Base-by-base conservation (phyloP, 1,139 yeast genomes). In the Pichia sp. region DNA sequence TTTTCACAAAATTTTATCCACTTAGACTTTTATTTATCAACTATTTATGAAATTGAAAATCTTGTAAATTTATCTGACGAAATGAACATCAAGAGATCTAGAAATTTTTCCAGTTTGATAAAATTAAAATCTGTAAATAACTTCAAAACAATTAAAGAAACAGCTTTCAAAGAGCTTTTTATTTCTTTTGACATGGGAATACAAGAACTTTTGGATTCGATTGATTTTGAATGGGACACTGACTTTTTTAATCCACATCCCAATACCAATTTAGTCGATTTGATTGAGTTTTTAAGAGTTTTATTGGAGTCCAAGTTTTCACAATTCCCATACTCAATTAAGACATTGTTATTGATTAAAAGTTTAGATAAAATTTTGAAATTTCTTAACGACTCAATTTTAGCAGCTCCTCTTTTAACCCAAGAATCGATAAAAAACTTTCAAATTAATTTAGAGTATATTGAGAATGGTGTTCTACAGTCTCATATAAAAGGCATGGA, bases 1-100 rank as follows among this genome's bases (percentile, higher is more conserved):
- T 77, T 88, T 38, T 85, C 96, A 0, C 97, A 92, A 64, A 86
- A 87, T 54, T 72, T 85, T 53, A 82, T 94, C 48, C 88, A 92
- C 60, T 69, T 90, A 56, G 97, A 92, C 57, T 87, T 86, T 63
- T 90, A 90, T 61, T 73, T 84, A 16, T 64, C 62, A 45, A 76
- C 83, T 50, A 71, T 78, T 46, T 68, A 73, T 50, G 82, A 79
- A 58, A 67, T 80, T 45, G 81, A 80, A 5, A 68, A 66, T 41
- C 52, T 49, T 43, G 40, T 61, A 28, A 60, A 60, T 42, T 50
- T 39, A 36, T 53, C 61, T 23, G 56, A 60, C 45, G 55, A 72
- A 10, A 16, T 29, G 49, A 39, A 49, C n/a, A 54, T 60, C 26
- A 42, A 49, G 39, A 51, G 54, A 45, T 49, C 56, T 23, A 49